phyloP scores from a whole-genome alignment of 164 flowering plant genomes.

The Nelumbo lutea region DNA sequence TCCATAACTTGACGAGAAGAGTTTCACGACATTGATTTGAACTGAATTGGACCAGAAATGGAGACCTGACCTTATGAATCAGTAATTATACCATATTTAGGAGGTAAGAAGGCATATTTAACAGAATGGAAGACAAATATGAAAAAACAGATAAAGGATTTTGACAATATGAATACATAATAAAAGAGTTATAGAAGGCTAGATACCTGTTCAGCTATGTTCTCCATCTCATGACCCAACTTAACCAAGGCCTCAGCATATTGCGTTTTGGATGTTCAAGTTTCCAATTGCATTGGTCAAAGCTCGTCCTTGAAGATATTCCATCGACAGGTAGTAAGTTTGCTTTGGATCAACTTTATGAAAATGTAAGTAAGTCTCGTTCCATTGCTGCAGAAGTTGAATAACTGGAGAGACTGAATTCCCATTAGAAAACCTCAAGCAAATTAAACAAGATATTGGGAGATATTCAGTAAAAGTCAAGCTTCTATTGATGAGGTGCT shows the following conservation, averaged over 20 bases:
- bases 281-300: constrained; percentile 91
- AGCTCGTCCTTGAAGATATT: constrained; percentile 93
- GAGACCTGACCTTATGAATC: background rate
- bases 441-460: background rate
- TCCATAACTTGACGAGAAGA: background rate
- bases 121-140: background rate
- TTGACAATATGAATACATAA: background rate
- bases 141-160: background rate
- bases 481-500: background rate
- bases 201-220: constrained; percentile 72
- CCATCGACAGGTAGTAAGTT: constrained; percentile 95
- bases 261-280: constrained; percentile 56
- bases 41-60: background rate
- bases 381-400: constrained; percentile 81
- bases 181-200: background rate
- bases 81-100: background rate
- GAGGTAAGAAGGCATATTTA: background rate
- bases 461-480: background rate
- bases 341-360: constrained; percentile 91
- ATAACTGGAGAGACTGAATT: background rate
- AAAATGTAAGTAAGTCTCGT: constrained; percentile 77
- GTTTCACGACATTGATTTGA: background rate
- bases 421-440: background rate
- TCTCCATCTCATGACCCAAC: constrained; percentile 84
- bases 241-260: constrained; percentile 80